phyloP scores from a whole-genome alignment of 1,284 basidiomycete species.

The Irpex sp. region DNA sequence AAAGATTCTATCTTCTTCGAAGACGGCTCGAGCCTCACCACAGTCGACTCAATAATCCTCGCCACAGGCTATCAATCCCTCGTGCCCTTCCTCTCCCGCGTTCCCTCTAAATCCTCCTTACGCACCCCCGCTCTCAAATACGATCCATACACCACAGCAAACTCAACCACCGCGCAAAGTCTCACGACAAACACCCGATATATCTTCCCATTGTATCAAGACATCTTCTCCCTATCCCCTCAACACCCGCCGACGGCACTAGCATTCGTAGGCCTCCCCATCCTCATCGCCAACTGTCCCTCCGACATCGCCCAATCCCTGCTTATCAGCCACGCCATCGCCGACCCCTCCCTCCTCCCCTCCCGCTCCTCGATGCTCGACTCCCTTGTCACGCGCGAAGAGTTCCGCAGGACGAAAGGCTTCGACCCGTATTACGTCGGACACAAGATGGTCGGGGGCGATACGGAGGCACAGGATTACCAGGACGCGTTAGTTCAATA shows the following conservation, averaged over 20 bases:
- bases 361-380: conserved; percentile 35
- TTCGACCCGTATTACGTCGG: conserved; percentile 48
- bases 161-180: conserved; percentile 23
- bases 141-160: conserved; percentile 16
- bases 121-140: conserved; percentile 17
- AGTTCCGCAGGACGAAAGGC: conserved; percentile 32
- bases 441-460: conserved; percentile 38
- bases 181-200: conserved; percentile 50
- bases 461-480: conserved; percentile 40
- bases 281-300: conserved; percentile 43
- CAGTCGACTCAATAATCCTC: conserved; percentile 46
- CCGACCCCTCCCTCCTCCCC: conserved; percentile 37
- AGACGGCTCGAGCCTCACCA: conserved; percentile 36
- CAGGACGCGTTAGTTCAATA: conserved; percentile 44
- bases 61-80: conserved; percentile 53
- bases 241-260: conserved; percentile 44
- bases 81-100: conserved; percentile 47
- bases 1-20: conserved; percentile 39
- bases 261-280: conserved; percentile 49
- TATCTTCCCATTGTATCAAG: conserved; percentile 50
- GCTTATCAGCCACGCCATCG: conserved; percentile 42
- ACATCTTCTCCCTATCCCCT: conserved; percentile 48
- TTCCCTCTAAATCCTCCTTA: conserved; percentile 20
- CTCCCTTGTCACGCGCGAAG: conserved; percentile 40
- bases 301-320: conserved; percentile 49